Base-by-base conservation (phyloP, 1,284 basidiomycete species). In the Ustilago trichophora region DNA sequence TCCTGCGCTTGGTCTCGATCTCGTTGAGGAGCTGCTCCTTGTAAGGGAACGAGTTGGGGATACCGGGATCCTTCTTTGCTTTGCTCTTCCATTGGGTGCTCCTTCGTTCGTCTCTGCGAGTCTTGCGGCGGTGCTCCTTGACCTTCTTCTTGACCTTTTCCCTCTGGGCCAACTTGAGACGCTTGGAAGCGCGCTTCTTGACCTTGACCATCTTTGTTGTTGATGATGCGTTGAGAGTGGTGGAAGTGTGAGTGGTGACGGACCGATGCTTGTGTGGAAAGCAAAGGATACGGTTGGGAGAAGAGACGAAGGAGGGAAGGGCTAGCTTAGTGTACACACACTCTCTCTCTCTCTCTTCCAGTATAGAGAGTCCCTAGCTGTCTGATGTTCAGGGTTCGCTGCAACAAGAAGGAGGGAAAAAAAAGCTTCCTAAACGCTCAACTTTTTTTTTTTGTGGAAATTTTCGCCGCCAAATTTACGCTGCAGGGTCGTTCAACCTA, bases 21-120 rank as follows among this genome's bases (percentile, higher is more conserved):
- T 98, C 95, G 13, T 92, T 92, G 35, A 98, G 85, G 56, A 98
- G 89, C 83, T 95, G 89, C 80, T 97, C 95, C 85, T 98, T 98
- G 87, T 90, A 96, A 4, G 94, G 95, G 84, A 94, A 96, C 64
- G 88, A 89, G 83, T 91, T 96, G n/a, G 95, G 95, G 60, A 98
- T 95, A 41, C 96, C 96, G 22, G 91, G 92, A 81, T 98, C 95
- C 82, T 89, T 86, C 86, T 92, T 83, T 85, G 88, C 81, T 22
- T 54, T 73, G 56, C 67, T 70, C 62, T 75, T 75, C 77, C 78
- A 91, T 84, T 95, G 97, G 90, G 93, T 95, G 82, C 90, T 90
- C 82, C 90, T 92, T 85, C 93, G 95, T 19, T 88, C 87, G 42
- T 86, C 87, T 81, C 90, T 91, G 12, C 69, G 62, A 10, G 74